phyloP scores from a whole-genome alignment of 768 basidiomycete species.

The Podaxis sp. region DNA sequence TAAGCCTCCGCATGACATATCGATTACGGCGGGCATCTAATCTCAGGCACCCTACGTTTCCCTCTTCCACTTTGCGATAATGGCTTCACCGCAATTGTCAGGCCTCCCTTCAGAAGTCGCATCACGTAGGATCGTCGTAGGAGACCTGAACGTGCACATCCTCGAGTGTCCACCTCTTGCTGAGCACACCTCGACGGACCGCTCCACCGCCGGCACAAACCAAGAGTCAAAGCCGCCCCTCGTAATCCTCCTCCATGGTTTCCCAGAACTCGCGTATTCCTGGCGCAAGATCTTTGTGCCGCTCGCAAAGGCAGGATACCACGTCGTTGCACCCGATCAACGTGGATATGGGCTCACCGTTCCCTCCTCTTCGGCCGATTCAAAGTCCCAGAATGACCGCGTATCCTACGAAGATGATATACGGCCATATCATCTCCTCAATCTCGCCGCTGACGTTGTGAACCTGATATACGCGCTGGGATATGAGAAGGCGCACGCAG shows the following conservation, averaged over 20 bases:
- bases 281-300: constrained; percentile 61
- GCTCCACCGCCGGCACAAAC: background rate
- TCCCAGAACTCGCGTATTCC: constrained; percentile 66
- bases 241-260: constrained; percentile 61
- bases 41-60: background rate
- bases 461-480: constrained; percentile 53
- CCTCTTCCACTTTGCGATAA: background rate
- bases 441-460: constrained; percentile 51
- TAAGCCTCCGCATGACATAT: background rate
- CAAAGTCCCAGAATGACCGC: constrained; percentile 16
- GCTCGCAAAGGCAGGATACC: constrained; percentile 50
- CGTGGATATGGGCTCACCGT: constrained; percentile 52
- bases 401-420: constrained; percentile 50
- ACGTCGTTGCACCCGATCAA: constrained; percentile 64
- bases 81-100: background rate
- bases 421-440: constrained; percentile 48
- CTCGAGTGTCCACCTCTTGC: constrained; percentile 43
- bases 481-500: constrained; percentile 42
- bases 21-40: background rate
- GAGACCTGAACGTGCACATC: constrained; percentile 51
- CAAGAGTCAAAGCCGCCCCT: constrained; percentile 36
- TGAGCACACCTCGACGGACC: background rate
- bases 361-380: background rate
- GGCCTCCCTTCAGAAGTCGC: constrained; percentile 30
- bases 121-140: constrained; percentile 41